Conservation (phyloP, 2,329 filamentous ascomycete species). For the Venturia carpophila region DNA sequence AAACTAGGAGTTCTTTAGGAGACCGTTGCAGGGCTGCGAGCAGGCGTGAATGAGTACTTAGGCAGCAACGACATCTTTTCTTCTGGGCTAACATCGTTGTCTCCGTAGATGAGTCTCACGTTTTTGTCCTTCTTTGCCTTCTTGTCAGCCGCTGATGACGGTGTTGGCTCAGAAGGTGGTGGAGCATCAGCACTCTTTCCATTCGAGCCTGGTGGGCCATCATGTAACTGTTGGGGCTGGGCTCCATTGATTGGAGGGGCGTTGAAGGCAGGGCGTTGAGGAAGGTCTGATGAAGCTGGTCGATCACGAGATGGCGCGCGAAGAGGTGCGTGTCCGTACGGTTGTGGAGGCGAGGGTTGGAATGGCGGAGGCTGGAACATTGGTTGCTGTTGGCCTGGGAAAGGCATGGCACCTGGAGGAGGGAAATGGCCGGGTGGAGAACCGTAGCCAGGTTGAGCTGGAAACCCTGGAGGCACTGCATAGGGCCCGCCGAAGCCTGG, state of each 20-base stretch:
- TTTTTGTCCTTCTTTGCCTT: slow-evolving; percentile 56
- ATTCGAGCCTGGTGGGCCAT: slow-evolving; percentile 37
- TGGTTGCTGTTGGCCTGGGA: slow-evolving; percentile 12
- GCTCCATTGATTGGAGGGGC: slow-evolving; percentile 46
- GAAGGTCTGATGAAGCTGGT: slow-evolving; percentile 50
- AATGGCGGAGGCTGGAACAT: slow-evolving; percentile 17
- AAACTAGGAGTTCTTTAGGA: not conserved
- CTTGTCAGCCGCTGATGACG: slow-evolving; percentile 44
- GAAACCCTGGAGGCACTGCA: slow-evolving; percentile 8
- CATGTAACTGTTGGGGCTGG: slow-evolving; percentile 50
- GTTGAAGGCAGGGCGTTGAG: slow-evolving; percentile 52
- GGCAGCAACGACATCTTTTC: slow-evolving; percentile 77
- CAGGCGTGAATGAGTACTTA: slow-evolving; percentile 61
- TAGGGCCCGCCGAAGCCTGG: slow-evolving; percentile 10
- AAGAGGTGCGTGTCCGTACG: not conserved
- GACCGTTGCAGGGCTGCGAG: slow-evolving; percentile 4
- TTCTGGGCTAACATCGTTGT: slow-evolving; percentile 73
- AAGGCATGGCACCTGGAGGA: slow-evolving; percentile 25
- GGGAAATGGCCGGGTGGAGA: slow-evolving; percentile 35
- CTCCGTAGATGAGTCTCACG: slow-evolving; percentile 68
- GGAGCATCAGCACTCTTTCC: slow-evolving; percentile 21
- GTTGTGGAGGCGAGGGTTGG: not conserved
- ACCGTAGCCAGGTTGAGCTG: slow-evolving; percentile 21
- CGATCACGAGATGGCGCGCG: slow-evolving; percentile 43
- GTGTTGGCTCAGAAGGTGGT: slow-evolving; percentile 10